Base-by-base conservation (phyloP, 768 basidiomycete genomes). In the Mycena sanguinolenta region DNA sequence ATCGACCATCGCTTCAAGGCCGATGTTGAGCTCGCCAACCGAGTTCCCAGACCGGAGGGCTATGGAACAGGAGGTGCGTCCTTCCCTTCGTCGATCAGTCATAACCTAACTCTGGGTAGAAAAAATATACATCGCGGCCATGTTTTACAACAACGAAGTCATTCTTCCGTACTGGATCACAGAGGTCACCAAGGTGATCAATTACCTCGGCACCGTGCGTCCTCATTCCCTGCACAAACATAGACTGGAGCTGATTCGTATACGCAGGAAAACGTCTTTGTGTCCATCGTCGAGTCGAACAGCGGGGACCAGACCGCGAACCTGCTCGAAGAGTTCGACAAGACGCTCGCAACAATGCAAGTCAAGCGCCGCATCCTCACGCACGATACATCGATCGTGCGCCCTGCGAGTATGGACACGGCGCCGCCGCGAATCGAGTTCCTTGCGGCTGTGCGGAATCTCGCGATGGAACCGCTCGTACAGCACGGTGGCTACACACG, bases 141-240 rank as follows among this genome's bases (percentile, higher is more conserved):
- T 84, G 77, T 82, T 86, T 70, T 79, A 76, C 73, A 77, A 85
- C 61, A 84, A 84, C 44, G 75, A 80, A 57, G 57, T 55, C 0
- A 77, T 85, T 2, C 71, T 86, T 39, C 82, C 83, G 0, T 81
- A 82, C 63, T 86, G 84, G 84, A 79, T 77, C 4, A 64, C 74
- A 12, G 76, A 83, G 38, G 73, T 86, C 53, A 63, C 82, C 53
- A 77, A 79, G 65, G 71, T 76, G 2, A 82, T 85, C 17, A 65
- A 76, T 46, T 84, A 81, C 58, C 78, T 86, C 53, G 85, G 85
- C n/a, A 54, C 75, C 7, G 72, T 73, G 23, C 25, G 69, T 61
- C 9, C 23, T 32, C 27, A n/a, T 59, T 16, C 32, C 16, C 14
- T 23, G 3, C 25, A 6, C 5, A 5, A 2, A 32, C 36, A 19